phyloP scores from a whole-genome alignment of 1,284 basidiomycete genomes.

The Heliocybe sulcata region DNA sequence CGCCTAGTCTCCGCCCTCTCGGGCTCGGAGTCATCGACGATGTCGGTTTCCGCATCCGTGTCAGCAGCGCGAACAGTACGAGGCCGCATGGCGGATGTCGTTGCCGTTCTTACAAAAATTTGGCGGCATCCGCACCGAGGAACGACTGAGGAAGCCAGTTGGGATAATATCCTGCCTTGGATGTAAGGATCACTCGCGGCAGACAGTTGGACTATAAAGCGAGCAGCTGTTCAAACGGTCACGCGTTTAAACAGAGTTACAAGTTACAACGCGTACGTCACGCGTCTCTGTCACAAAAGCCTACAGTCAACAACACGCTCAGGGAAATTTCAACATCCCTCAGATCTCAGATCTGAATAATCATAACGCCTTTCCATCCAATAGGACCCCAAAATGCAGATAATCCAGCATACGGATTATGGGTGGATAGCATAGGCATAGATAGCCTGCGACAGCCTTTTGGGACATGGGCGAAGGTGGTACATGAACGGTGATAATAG shows the following conservation, averaged over 20 bases:
- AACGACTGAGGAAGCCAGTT: no score
- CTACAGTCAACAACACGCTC: not conserved
- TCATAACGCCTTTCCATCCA: no score
- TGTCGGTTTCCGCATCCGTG: not conserved
- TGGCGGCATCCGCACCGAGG: no score
- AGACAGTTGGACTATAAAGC: not conserved
- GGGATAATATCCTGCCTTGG: no score
- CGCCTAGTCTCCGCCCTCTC: not conserved
- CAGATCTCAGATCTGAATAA: no score
- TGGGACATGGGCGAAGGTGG: not conserved
- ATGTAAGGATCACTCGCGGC: not conserved
- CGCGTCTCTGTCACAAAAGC: not conserved
- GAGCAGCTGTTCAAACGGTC: not conserved
- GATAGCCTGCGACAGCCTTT: conserved; percentile 1
- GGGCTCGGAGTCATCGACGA: not conserved
- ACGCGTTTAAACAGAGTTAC: no score
- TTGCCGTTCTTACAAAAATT: no score
- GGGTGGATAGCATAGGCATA: conserved; percentile 2
- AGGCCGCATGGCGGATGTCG: no score
- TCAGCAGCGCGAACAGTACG: not conserved
- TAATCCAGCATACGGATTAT: not conserved
- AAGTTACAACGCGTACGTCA: not conserved
- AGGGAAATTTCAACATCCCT: no score
- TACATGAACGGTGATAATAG: not conserved
- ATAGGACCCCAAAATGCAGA: no score